Base-by-base conservation (phyloP, 2,329 filamentous ascomycete genomes). In the Cercospora sp. region DNA sequence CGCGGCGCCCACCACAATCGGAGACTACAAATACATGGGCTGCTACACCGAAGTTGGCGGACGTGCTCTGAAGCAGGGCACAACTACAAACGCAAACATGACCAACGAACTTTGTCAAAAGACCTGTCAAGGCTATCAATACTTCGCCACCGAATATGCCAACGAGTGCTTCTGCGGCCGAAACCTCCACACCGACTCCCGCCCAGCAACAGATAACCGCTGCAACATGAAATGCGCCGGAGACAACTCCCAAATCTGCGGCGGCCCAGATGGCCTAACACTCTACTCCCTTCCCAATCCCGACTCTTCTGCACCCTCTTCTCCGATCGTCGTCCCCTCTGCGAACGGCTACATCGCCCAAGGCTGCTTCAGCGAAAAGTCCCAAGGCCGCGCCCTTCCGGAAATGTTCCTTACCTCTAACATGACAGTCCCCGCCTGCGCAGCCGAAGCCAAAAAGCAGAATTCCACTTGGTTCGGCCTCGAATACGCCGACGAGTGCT, bases 91-190 rank as follows among this genome's bases (percentile, higher is more conserved):
- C 16, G 57, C 69, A 16, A 72, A 69, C 61, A 79, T 81, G 78
- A 80, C 81, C 7, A 72, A 82, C 7, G 78, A 81, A 42, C 72
- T 66, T 63, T 81, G 79, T 66, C 74, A 75, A 2, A 58, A 70
- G 13, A 78, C 67, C 63, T 75, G 73, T 70, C 63, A 63, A 28
- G 73, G 67, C 13, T 80, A 77, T 67, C 63, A 69, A 28, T 80
- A 75, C 67, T 81, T 79, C 48, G 80, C 78, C 39, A 71, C 78
- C 45, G 77, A 80, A 66, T 78, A 76, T 59, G 74, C 72, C 7
- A 70, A 65, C 10, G 76, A 81, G 67, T 81, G 80, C 68, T 79
- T 68, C 59, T 72, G 73, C 67, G 65, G 65, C 8, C 10, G 30
- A 3, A 64, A 1, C 7, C 42, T 67, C 4, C 13, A 31, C 20